A percentile compares a stretch with the other conserved stretches of the same genome.
Evolutionary conservation across 495 filamentous ascomycete genomes (phyloP).

Genomic region (Hyphodiscus hymeniophilus): DNA sequence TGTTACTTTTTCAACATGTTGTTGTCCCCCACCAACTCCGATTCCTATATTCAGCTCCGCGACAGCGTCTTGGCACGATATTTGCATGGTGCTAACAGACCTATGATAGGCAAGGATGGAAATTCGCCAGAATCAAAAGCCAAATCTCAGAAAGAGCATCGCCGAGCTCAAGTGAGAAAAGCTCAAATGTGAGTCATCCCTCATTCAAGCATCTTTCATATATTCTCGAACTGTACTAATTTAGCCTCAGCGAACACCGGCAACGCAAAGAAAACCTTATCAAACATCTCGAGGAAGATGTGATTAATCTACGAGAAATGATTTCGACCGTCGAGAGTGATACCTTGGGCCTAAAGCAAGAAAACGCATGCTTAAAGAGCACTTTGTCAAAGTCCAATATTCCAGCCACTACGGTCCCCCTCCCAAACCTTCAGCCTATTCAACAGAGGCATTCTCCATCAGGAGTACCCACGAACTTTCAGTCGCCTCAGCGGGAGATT

Average conservation of each 20-base stretch:
- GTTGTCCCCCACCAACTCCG: neutral
- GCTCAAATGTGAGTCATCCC: constrained; percentile 31
- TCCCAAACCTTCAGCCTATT: neutral
- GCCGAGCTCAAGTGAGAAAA: constrained; percentile 40
- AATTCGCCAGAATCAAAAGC: constrained; percentile 1
- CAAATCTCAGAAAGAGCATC: constrained; percentile 28
- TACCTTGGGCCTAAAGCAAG: constrained; percentile 19
- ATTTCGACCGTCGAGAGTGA: constrained; percentile 30
- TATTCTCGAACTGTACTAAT: neutral
- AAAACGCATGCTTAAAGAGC: constrained; percentile 30
- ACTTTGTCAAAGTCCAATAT: constrained; percentile 7
- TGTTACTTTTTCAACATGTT: neutral
- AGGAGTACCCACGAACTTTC: neutral
- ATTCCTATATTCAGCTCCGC: neutral
- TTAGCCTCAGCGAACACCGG: constrained; percentile 30
- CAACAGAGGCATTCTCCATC: too few species aligned
- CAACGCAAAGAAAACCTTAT: constrained; percentile 44
- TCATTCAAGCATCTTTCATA: neutral
- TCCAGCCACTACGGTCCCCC: neutral
- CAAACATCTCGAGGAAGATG: constrained; percentile 40
- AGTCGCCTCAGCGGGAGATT: neutral
- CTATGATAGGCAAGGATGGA: constrained; percentile 5
- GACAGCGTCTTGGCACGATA: neutral
- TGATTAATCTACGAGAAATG: constrained; percentile 33
- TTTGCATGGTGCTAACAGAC: neutral